Conservation (phyloP, 2,329 filamentous ascomycete species). For the Penicillium sp. region DNA sequence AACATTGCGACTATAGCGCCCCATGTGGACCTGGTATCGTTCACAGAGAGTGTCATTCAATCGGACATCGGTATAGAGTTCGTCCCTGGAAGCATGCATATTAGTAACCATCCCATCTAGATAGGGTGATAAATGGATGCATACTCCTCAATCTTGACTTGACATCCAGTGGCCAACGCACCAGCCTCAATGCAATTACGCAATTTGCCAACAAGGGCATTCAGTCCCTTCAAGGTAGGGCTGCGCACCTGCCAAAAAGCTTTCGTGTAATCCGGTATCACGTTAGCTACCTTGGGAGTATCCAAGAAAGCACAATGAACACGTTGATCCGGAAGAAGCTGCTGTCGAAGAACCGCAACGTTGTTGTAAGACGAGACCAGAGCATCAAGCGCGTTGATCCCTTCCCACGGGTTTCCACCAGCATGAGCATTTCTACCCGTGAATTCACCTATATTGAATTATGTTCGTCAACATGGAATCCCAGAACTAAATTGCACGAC, state of each 20-base stretch:
- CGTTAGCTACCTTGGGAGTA: conserved; percentile 54
- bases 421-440: conserved; percentile 56
- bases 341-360: conserved; percentile 55
- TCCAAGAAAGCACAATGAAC: conserved; percentile 56
- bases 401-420: conserved; percentile 57
- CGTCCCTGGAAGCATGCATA: conserved; percentile 13
- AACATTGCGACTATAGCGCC: conserved; percentile 37
- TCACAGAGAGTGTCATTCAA: conserved; percentile 47
- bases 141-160: conserved; percentile 33
- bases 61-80: conserved; percentile 46
- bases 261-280: conserved; percentile 54
- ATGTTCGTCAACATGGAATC: not conserved
- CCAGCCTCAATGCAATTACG: conserved; percentile 37
- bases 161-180: conserved; percentile 36
- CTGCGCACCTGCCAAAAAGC: conserved; percentile 48
- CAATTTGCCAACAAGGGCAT: conserved; percentile 27
- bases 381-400: conserved; percentile 60
- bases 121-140: not conserved
- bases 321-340: conserved; percentile 52
- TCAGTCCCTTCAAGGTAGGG: conserved; percentile 42
- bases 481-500: not conserved
- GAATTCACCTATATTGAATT: conserved; percentile 32
- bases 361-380: conserved; percentile 39
- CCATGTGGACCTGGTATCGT: conserved; percentile 47
- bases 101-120: not conserved